These are phyloP conservation scores for Exobasidium rhododendri DNA, from an alignment of 1,284 basidiomycete genomes.

Conservation along the genomic window DNA sequence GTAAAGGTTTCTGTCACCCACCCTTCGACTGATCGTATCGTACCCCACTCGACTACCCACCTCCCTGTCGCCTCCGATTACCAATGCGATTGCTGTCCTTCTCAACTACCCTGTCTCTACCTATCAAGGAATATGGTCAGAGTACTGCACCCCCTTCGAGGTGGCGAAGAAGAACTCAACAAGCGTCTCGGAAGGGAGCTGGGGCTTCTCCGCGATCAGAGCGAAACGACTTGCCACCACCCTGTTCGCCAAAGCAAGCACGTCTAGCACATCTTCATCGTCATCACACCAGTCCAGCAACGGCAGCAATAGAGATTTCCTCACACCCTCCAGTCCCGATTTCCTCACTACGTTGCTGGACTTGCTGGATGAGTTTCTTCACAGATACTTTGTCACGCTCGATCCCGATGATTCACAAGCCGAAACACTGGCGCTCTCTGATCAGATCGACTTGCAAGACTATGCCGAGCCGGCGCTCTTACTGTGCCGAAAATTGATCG, in stretches of 20 bases:
- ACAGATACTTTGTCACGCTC: neutral
- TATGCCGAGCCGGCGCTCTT: conserved; percentile 33
- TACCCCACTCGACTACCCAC: conserved; percentile 21
- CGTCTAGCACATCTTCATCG: neutral
- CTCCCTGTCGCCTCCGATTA: conserved; percentile 35
- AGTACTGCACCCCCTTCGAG: too few species aligned
- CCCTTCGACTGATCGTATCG: conserved; percentile 25
- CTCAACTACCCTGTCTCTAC: conserved; percentile 36
- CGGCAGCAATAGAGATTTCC: neutral
- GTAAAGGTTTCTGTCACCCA: conserved; percentile 32
- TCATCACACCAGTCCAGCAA: neutral
- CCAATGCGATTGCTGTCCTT: conserved; percentile 42
- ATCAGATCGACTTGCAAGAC: conserved; percentile 39
- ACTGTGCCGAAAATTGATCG: conserved; percentile 32
- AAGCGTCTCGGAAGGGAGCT: neutral
- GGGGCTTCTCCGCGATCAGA: neutral
- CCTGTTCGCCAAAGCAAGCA: neutral
- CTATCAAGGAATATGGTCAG: conserved; percentile 11
- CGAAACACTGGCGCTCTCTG: neutral
- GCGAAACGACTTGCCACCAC: neutral
- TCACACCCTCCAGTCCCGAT: neutral
- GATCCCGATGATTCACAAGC: conserved; percentile 3
- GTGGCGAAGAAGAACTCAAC: neutral
- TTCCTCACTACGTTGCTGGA: conserved; percentile 2
- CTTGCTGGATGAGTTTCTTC: conserved; percentile 2